Conservation (phyloP, 352 stramenopile species). For the Phytophthora pisi region DNA sequence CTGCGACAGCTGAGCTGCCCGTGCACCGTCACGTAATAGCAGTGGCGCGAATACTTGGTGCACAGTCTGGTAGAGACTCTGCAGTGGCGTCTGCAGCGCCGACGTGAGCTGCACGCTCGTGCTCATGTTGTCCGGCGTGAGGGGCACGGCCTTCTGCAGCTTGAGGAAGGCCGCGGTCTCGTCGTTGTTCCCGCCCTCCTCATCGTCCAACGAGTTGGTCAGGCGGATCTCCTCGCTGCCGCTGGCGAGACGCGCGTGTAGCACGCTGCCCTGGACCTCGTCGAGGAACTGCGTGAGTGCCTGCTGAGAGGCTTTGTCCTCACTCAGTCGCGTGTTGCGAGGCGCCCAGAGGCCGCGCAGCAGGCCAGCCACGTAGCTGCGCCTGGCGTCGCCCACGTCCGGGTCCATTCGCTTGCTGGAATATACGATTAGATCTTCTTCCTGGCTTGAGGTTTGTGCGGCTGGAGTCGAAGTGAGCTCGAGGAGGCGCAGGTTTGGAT, state of each 20-base stretch:
- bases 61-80: constrained; percentile 82
- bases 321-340: constrained; percentile 41
- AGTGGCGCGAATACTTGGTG: constrained; percentile 86
- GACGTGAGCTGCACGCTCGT: constrained; percentile 77
- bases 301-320: constrained; percentile 46
- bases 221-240: constrained; percentile 29
- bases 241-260: constrained; percentile 55
- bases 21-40: constrained; percentile 60
- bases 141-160: constrained; percentile 36
- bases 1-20: constrained; percentile 58
- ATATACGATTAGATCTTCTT: constrained; percentile 1
- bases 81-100: constrained; percentile 67
- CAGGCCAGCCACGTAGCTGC: constrained; percentile 62
- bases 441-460: background rate
- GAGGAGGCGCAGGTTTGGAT: constrained; percentile 18
- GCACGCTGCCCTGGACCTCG: constrained; percentile 61
- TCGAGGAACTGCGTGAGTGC: constrained; percentile 76
- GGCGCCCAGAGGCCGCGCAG: constrained; percentile 70
- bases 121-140: constrained; percentile 76
- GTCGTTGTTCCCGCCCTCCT: constrained; percentile 20
- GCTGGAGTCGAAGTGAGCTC: background rate
- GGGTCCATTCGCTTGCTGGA: constrained; percentile 29
- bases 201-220: constrained; percentile 24
- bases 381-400: constrained; percentile 53
- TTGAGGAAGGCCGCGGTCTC: constrained; percentile 75